phyloP scores from a whole-genome alignment of 2,329 filamentous ascomycete species.

The Aspergillus fumigatus region DNA sequence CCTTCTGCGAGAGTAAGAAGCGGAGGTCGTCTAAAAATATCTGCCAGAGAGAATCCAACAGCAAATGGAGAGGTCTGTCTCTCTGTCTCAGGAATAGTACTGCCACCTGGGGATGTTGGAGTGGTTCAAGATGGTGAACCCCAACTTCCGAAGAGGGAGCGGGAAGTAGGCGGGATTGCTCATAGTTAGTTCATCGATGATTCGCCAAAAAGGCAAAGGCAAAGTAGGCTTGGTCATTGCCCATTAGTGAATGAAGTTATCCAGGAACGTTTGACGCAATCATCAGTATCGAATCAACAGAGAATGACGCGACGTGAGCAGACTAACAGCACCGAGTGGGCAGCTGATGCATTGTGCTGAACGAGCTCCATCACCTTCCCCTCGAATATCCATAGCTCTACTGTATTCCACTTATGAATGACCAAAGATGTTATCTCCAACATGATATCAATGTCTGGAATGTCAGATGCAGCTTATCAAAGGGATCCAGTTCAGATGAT shows the following conservation, averaged over 20 bases:
- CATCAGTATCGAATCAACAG: not conserved
- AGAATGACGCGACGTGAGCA: not conserved
- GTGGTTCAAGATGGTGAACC: slow-evolving; percentile 11
- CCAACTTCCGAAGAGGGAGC: not conserved
- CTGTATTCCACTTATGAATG: not conserved
- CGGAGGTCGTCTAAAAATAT: not conserved
- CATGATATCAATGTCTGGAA: not conserved
- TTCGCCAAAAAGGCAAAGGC: not conserved
- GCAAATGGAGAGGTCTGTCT: not conserved
- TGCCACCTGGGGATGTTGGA: slow-evolving; percentile 5
- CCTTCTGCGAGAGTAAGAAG: not conserved
- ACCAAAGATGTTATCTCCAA: not conserved
- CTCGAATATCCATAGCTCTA: slow-evolving; percentile 2
- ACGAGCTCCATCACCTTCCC: slow-evolving; percentile 2
- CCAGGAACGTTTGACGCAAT: not conserved
- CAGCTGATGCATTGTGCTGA: slow-evolving; percentile 8
- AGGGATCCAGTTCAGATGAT: not conserved
- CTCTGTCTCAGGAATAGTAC: not conserved
- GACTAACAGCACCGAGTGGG: not conserved
- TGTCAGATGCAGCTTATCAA: not conserved
- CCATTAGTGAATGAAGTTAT: not conserved
- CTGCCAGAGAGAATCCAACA: not conserved
- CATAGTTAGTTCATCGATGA: not conserved
- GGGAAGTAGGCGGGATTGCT: not conserved
- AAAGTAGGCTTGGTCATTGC: not conserved